Conservation (phyloP, 257 asterid genomes). For the Cordia subcordata region DNA sequence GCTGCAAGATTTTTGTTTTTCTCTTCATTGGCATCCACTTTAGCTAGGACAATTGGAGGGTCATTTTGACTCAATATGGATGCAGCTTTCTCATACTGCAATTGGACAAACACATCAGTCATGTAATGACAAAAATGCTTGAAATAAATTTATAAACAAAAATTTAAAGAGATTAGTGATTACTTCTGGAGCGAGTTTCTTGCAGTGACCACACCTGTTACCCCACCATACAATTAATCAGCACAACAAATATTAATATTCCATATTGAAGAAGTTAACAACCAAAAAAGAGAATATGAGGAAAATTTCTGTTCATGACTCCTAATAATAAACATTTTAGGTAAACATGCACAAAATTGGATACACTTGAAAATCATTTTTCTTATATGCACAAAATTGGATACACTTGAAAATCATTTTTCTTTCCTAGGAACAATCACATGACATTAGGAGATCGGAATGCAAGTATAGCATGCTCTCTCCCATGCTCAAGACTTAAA, state of each 20-base stretch:
- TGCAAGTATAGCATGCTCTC: background rate
- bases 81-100: conserved; percentile 92
- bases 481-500: no score
- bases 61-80: conserved; percentile 59
- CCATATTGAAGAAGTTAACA: background rate
- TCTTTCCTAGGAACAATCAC: background rate
- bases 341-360: background rate
- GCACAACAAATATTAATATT: background rate
- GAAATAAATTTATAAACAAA: background rate
- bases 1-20: conserved; percentile 49
- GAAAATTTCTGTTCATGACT: background rate
- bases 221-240: background rate
- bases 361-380: no score
- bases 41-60: conserved; percentile 68
- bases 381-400: no score
- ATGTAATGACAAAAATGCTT: background rate
- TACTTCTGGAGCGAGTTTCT: conserved; percentile 95
- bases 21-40: conserved; percentile 69
- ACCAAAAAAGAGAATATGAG: no score
- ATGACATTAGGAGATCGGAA: background rate
- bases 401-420: no score
- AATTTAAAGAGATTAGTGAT: background rate
- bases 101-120: conserved; percentile 12
- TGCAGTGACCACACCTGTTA: conserved; percentile 93
- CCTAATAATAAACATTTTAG: background rate